Evolutionary conservation across 306 rosid species (phyloP).

Genomic region (Rosa multiflora): DNA sequence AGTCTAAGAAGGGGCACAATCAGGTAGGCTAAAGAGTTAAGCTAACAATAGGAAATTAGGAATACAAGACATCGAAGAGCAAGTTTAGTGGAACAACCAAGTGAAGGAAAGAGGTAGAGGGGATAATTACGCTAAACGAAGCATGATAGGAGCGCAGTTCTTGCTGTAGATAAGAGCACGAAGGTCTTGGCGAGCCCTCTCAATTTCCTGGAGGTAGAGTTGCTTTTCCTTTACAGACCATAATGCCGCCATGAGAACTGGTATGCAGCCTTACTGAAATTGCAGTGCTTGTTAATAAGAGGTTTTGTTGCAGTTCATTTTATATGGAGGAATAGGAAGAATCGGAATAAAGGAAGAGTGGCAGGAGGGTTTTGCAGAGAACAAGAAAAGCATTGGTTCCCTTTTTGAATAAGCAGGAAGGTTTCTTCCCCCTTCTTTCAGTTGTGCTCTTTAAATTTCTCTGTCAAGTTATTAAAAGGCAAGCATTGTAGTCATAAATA

Average conservation of each 20-base stretch:
- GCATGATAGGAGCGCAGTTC: slow-evolving; percentile 83
- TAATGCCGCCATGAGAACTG: slow-evolving; percentile 19
- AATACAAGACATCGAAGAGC: not conserved
- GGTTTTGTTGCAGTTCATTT: not conserved
- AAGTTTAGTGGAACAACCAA: not conserved
- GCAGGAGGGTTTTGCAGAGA: not conserved
- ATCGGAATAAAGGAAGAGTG: slow-evolving; percentile 4
- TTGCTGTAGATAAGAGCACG: slow-evolving; percentile 63
- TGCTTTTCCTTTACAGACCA: not conserved
- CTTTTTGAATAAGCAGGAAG: not conserved
- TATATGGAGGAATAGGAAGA: not conserved
- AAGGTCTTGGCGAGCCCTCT: slow-evolving; percentile 68
- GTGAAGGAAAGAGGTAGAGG: not conserved
- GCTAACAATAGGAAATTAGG: not conserved
- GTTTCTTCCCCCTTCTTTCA: not conserved
- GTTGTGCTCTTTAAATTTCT: not conserved
- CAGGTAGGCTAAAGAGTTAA: not conserved
- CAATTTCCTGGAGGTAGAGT: slow-evolving; percentile 51
- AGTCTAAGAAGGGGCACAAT: not conserved
- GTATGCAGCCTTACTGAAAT: not conserved
- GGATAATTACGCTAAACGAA: slow-evolving; percentile 72
- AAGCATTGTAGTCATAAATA: not conserved
- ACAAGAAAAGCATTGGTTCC: slow-evolving; percentile 20
- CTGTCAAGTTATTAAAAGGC: not conserved
- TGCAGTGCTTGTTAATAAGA: not conserved